Conservation (phyloP, 331 rosid species). For the Erythrophleum ivorense region DNA sequence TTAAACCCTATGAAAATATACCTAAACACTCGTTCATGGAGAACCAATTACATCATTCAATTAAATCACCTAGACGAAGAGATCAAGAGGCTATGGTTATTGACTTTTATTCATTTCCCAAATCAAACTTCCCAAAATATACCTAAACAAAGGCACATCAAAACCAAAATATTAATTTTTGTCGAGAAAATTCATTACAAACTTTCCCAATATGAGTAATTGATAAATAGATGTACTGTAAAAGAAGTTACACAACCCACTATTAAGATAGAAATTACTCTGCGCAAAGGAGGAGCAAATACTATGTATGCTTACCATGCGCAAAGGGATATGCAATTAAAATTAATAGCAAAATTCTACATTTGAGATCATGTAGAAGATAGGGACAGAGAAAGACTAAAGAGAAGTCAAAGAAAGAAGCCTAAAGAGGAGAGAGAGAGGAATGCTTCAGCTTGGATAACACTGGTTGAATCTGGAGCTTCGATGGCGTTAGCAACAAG, state of each 20-base stretch:
- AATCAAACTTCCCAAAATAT: too few species aligned
- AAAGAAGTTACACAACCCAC: constrained; percentile 16
- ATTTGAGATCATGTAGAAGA: constrained; percentile 50
- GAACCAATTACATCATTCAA: not conserved
- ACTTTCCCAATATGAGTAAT: constrained; percentile 17
- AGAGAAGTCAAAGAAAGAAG: not conserved
- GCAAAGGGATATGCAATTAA: constrained; percentile 36
- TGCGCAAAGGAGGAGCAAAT: not conserved
- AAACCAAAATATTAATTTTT: too few species aligned
- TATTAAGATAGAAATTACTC: constrained; percentile 26
- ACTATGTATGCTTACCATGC: constrained; percentile 47
- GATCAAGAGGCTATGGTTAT: constrained; percentile 95
- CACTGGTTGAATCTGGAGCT: too few species aligned
- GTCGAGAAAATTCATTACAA: not conserved
- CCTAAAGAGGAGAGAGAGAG: constrained; percentile 17
- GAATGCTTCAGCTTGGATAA: constrained; percentile 38
- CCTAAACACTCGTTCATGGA: not conserved
- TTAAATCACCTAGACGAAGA: constrained; percentile 64
- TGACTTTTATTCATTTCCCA: constrained; percentile 17
- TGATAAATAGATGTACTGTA: constrained; percentile 4
- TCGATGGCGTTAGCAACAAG: too few species aligned
- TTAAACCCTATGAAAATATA: too few species aligned
- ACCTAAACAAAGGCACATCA: too few species aligned
- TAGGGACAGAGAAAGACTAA: not conserved
- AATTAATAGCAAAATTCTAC: constrained; percentile 47